Conservation (phyloP, 2,329 filamentous ascomycete genomes). For the Colletotrichum limetticola region DNA sequence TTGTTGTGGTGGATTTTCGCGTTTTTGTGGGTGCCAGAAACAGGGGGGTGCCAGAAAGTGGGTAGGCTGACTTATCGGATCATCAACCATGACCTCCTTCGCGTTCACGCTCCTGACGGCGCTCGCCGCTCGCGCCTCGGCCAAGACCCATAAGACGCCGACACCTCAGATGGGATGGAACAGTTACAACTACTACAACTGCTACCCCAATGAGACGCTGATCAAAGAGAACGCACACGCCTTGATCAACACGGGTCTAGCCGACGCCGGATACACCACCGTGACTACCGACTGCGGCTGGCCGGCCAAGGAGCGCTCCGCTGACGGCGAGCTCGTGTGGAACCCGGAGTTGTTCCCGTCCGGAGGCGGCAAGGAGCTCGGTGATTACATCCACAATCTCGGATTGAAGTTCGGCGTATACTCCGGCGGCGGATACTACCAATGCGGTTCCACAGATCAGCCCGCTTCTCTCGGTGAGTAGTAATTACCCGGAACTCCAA, state of each 20-base stretch:
- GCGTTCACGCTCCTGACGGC: constrained; percentile 13
- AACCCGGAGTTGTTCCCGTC: constrained; percentile 61
- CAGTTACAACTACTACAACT: constrained; percentile 67
- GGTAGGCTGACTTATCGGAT: too few species aligned
- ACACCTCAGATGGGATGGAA: constrained; percentile 66
- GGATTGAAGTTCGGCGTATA: constrained; percentile 66
- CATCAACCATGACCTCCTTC: constrained; percentile 8
- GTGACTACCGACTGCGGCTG: constrained; percentile 71
- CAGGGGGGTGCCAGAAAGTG: too few species aligned
- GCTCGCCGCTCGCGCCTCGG: constrained; percentile 15
- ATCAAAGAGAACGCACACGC: constrained; percentile 64
- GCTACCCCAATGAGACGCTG: constrained; percentile 58
- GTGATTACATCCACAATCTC: constrained; percentile 59
- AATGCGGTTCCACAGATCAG: constrained; percentile 54
- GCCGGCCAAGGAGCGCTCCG: constrained; percentile 52
- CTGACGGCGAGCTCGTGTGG: constrained; percentile 59
- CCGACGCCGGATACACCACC: constrained; percentile 63
- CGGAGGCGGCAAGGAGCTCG: constrained; percentile 56
- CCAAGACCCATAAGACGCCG: constrained; percentile 38
- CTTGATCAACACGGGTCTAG: constrained; percentile 61
- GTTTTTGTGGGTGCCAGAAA: too few species aligned
- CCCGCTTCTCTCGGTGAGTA: constrained; percentile 55
- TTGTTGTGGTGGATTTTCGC: too few species aligned
- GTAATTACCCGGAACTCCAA: neutral
- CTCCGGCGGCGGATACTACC: constrained; percentile 58